Base-by-base conservation (phyloP, 441 rosid species). In the Euphorbia corollata region DNA sequence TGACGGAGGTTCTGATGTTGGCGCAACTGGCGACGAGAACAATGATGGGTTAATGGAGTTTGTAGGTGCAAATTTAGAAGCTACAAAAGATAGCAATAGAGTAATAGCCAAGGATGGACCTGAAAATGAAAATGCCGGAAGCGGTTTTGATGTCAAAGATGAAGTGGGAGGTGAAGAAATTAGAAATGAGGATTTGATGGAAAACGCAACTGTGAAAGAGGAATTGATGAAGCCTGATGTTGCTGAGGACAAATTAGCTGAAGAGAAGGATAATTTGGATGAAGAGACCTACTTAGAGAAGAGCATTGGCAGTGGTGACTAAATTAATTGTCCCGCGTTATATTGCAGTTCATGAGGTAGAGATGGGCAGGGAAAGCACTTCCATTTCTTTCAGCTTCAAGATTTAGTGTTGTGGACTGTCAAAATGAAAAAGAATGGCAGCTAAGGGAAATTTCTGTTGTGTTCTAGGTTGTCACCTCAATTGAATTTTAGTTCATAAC, bases 1-100 rank as follows among this genome's bases (percentile, higher is more conserved):
- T 65, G 85, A 86, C 59, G 88, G 86, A 23, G 86, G 87, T 7
- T 87, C 89, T 0, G 96, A 87, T 82, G 71, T 73, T 22, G 86
- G 79, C 22, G 85, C 59, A 16, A 61, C 71, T 59, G 76, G 73
- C 36, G 74, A 51, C 53, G 79, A 71, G 43, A 67, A 68, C 50
- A 78, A 71, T 64, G 83, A 60, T 16, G 81, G 75, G 58, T 48
- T 71, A 67, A 43, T 65, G 61, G 79, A 68, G 57, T 77, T 55
- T 27, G 67, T 61, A 2, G 36, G 67, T 39, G 64, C 73, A 38
- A 51, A 38, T 56, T 27, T 51, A 43, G 69, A 45, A 56, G 39
- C 11, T 59, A 60, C 59, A 50, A 66, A 68, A 71, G 50, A 39
- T 68, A 65, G 77, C 24, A 73, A 61, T 62, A 81, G 74, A 53